Conservation (phyloP, 441 rosid genomes). For the Erodium chrysanthum region DNA sequence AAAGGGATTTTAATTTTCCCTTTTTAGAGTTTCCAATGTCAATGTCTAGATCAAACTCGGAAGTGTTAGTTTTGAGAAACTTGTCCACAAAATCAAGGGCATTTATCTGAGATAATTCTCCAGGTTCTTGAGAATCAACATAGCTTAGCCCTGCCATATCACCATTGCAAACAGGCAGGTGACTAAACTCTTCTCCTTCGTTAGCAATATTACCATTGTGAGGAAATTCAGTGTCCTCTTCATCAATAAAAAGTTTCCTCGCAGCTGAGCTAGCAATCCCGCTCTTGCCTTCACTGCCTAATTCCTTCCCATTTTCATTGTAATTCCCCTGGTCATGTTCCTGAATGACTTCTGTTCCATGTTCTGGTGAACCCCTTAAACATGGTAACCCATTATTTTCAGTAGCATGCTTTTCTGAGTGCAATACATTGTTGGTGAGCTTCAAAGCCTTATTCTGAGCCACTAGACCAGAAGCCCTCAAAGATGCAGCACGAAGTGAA, state of each 20-base stretch:
- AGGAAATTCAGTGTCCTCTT: constrained; percentile 22
- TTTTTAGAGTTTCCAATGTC: constrained; percentile 31
- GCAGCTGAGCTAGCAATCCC: constrained; percentile 31
- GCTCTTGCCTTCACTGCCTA: constrained; percentile 25
- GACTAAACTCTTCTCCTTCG: constrained; percentile 28
- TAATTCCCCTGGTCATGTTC: constrained; percentile 19
- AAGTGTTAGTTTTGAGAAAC: constrained; percentile 47
- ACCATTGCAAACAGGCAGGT: constrained; percentile 25
- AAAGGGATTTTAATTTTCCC: constrained; percentile 29
- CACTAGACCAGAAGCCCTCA: constrained; percentile 62
- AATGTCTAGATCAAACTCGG: constrained; percentile 36
- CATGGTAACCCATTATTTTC: constrained; percentile 19
- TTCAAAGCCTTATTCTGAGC: constrained; percentile 30
- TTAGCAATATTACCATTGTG: constrained; percentile 15
- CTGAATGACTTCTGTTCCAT: constrained; percentile 26
- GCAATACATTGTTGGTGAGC: constrained; percentile 24
- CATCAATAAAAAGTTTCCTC: constrained; percentile 49
- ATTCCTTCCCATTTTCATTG: constrained; percentile 24
- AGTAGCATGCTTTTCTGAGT: background rate
- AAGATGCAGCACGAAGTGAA: constrained; percentile 60
- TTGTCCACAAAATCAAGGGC: constrained; percentile 72
- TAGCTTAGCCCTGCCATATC: constrained; percentile 58
- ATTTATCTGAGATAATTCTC: constrained; percentile 62
- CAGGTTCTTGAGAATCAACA: constrained; percentile 85
- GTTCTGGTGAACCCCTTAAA: constrained; percentile 4